Percentiles rank a stretch among this genome's conserved stretches.
These are phyloP conservation scores for Dictyostelium intermedium DNA, from an alignment of 78 protist genomes.

Conservation along the genomic window DNA sequence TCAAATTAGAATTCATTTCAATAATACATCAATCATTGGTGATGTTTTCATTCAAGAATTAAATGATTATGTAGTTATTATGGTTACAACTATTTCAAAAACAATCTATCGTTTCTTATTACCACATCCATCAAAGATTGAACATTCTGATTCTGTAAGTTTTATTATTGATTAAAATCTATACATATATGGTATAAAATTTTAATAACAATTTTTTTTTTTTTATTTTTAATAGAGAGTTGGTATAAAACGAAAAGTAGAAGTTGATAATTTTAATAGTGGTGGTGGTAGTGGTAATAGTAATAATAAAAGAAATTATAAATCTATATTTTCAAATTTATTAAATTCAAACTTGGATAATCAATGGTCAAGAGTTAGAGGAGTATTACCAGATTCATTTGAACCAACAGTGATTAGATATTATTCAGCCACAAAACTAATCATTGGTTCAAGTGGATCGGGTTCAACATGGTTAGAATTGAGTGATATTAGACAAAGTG, in stretches of 20 bases:
- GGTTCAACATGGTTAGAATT: slow-evolving; percentile 47
- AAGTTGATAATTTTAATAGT: background rate
- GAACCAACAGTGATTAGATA: slow-evolving; percentile 8
- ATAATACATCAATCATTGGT: background rate
- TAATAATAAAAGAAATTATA: background rate
- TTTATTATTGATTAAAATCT: too few relatives aligned
- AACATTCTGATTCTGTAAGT: slow-evolving; percentile 27
- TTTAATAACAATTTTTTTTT: too few relatives aligned
- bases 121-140: slow-evolving; percentile 35
- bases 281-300: too few relatives aligned
- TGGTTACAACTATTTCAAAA: slow-evolving; percentile 1
- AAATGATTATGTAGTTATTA: background rate
- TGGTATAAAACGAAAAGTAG: slow-evolving; percentile 48
- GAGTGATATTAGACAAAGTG: slow-evolving; percentile 22
- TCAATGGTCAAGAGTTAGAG: slow-evolving; percentile 19
- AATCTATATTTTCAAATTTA: slow-evolving; percentile 26
- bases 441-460: slow-evolving; percentile 14
- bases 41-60: slow-evolving; percentile 28
- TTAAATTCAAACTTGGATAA: slow-evolving; percentile 37
- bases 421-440: background rate
- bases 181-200: too few relatives aligned
- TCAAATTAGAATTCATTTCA: slow-evolving; percentile 33
- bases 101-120: slow-evolving; percentile 49
- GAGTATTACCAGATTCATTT: slow-evolving; percentile 33
- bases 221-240: background rate